Evolutionary conservation across 2,329 filamentous ascomycete genomes (phyloP).

Genomic region (Pestalotiopsis sp.): DNA sequence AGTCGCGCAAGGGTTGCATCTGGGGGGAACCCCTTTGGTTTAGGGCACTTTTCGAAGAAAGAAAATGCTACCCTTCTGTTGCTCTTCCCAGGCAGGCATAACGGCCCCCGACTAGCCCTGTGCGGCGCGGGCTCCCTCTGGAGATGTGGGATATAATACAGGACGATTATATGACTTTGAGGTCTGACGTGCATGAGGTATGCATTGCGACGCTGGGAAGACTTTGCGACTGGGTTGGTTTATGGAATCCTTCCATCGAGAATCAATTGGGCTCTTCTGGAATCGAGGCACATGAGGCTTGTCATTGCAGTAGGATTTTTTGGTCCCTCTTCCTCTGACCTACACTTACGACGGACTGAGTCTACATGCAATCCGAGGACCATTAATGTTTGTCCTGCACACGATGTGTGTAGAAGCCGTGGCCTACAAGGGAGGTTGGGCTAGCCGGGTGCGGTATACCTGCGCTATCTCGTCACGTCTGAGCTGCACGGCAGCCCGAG

Average conservation of each 20-base stretch:
- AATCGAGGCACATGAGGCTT: too few relatives aligned
- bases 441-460: too few relatives aligned
- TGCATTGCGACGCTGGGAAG: neutral
- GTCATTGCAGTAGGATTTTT: too few relatives aligned
- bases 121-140: neutral
- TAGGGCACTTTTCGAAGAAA: neutral
- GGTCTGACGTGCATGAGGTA: neutral
- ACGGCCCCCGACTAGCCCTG: neutral
- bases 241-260: neutral
- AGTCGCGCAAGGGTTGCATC: too few relatives aligned
- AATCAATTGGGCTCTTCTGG: too few relatives aligned
- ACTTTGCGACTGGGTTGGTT: neutral
- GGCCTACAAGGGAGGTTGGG: too few relatives aligned
- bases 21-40: neutral
- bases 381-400: too few relatives aligned
- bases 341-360: too few relatives aligned
- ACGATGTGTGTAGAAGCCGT: too few relatives aligned
- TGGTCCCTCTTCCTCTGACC: too few relatives aligned
- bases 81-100: neutral
- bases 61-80: neutral
- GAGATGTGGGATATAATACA: neutral
- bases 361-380: too few relatives aligned
- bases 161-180: neutral
- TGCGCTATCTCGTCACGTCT: neutral
- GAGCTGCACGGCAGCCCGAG: neutral